phyloP scores from a whole-genome alignment of 176 grass and related monocot genomes.

The Elaeis guineensis region DNA sequence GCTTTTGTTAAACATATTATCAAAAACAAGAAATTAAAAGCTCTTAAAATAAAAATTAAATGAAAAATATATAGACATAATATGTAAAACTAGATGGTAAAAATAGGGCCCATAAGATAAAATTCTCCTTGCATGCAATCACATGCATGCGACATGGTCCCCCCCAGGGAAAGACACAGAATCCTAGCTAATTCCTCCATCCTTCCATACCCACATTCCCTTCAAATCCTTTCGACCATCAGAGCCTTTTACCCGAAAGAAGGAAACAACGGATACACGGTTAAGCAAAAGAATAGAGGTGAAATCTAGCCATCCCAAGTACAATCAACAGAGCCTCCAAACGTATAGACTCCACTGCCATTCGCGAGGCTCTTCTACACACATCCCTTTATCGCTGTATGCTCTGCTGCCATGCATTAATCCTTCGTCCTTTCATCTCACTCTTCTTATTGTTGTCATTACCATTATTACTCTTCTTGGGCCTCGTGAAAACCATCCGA shows the following conservation, averaged over 20 bases:
- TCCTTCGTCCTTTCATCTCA: background rate
- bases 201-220: background rate
- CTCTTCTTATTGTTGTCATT: background rate
- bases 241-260: too few relatives aligned
- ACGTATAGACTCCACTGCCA: too few relatives aligned
- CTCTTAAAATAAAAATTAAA: too few relatives aligned
- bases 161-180: background rate
- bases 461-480: background rate
- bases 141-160: constrained; percentile 11
- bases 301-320: background rate
- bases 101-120: too few relatives aligned
- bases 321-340: background rate
- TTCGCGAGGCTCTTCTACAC: too few relatives aligned
- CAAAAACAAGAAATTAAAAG: too few relatives aligned
- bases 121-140: constrained; percentile 6
- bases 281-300: too few relatives aligned
- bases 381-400: background rate
- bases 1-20: too few relatives aligned
- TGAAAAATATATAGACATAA: too few relatives aligned
- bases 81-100: too few relatives aligned
- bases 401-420: background rate
- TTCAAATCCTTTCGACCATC: too few relatives aligned
- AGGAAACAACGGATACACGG: too few relatives aligned
- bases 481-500: background rate
- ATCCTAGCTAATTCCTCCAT: background rate